Evolutionary conservation across 2,329 filamentous ascomycete genomes (phyloP), one percentile per base, ranked within the genome.

Genomic region (Sclerotinia subarctica): DNA sequence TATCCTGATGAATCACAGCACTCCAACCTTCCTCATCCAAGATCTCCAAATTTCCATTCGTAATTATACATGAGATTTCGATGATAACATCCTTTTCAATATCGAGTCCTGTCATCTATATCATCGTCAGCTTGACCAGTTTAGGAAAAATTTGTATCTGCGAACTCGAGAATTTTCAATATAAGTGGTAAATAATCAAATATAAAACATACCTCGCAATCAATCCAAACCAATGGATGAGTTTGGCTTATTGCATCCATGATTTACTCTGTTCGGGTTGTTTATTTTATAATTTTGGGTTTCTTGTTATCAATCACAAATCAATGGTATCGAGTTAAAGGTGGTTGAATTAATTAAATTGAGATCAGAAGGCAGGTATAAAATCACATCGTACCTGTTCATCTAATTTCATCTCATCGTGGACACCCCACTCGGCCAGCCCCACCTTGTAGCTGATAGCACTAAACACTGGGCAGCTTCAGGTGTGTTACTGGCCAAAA

Each of bases 21-120:
- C 96, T 92, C 83, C 91, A 97, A 73, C 94, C 94, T 44, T 84
- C 78, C 32, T 88, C 81, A 69, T 97, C 93, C 35, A 96, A 80
- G 46, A 96, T 78, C 68, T 91, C 85, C 26, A 99, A 86, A 70
- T 93, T 83, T 65, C 88, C 85, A 73, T 94, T 91, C 10, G 95
- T 99, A 77, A 99, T 86, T 79, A 96, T 90, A 81, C 94, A 97
- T 79, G 90, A 94, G 68, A 98, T 90, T 75, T 96, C 93, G 76
- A 98, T 88, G 76, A 98, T 95, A 67, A 89, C 88, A 77, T 98
- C 94, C 44, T 82, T 87, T 69, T 91, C 86, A 1, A 89, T 84
- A 78, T 97, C 84, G 10, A 96, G 85, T 29, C 93, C 93, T 44
- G 93, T 98, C 95, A 99, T 99, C 93, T 96, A 73, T 26, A 73